phyloP scores from a whole-genome alignment of 2,329 filamentous ascomycete species.

The Clonostachys rosea region DNA sequence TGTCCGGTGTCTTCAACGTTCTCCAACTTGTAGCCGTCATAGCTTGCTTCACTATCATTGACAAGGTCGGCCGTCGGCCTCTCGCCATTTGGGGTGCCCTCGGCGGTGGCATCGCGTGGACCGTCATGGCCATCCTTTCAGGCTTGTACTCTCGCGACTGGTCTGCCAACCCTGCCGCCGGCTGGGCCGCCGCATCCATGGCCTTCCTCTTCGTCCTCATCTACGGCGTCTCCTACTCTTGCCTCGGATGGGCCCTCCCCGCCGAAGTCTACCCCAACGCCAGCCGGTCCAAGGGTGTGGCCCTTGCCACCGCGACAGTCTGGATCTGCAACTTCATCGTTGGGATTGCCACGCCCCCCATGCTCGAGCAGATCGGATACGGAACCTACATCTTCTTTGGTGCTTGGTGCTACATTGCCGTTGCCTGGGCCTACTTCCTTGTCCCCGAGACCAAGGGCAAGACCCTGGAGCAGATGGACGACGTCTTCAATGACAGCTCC shows the following conservation, averaged over 20 bases:
- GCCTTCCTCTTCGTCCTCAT: slow-evolving; percentile 15
- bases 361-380: slow-evolving; percentile 42
- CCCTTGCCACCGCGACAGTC: slow-evolving; percentile 19
- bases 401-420: slow-evolving; percentile 39
- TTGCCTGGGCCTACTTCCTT: slow-evolving; percentile 44
- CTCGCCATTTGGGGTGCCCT: slow-evolving; percentile 37
- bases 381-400: slow-evolving; percentile 50
- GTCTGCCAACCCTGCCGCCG: slow-evolving; percentile 36
- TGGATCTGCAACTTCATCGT: slow-evolving; percentile 29
- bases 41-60: slow-evolving; percentile 21
- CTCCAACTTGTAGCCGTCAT: slow-evolving; percentile 31
- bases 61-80: slow-evolving; percentile 37
- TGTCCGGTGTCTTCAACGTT: slow-evolving; percentile 34
- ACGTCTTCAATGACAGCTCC: slow-evolving; percentile 7
- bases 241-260: slow-evolving; percentile 26
- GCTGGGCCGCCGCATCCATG: slow-evolving; percentile 48
- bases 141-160: slow-evolving; percentile 43
- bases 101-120: slow-evolving; percentile 42
- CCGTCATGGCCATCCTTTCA: slow-evolving; percentile 46
- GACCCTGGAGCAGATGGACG: slow-evolving; percentile 47
- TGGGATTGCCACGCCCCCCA: slow-evolving; percentile 47
- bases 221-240: slow-evolving; percentile 20
- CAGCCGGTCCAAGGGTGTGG: slow-evolving; percentile 27
- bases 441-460: slow-evolving; percentile 50
- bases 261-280: slow-evolving; percentile 28